Base-by-base conservation (phyloP, 129 eudicot genomes). In the Tanacetum coccineum region DNA sequence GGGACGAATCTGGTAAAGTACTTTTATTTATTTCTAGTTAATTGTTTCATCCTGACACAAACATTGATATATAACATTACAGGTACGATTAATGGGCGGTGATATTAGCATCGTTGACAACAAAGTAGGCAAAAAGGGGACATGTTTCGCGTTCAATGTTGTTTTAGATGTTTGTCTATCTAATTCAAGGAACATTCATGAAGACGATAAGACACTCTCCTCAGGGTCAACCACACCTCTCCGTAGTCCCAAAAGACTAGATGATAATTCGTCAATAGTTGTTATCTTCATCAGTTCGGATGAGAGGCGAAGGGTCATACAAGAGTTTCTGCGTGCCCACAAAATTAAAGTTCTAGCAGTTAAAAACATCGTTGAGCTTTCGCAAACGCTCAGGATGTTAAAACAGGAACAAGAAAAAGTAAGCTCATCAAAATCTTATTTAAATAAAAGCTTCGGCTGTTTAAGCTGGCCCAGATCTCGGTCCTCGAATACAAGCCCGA, bases 21-120 rank as follows among this genome's bases (percentile, higher is more conserved):
- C 42, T 8, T 2, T 36, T 36, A 0, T 6, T 7, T 36, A 7
- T 8, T 36, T 36, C 6, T n/a, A n/a, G 54, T 49, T 14, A 49
- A 13, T 17, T 20, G 21, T 9, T 22, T 26, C 11, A 65, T 13
- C 22, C 60, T 15, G 12, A 66, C 58, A 46, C 7, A 42, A 30
- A 45, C 14, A 56, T 8, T 48, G 59, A 28, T 3, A 3, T 58
- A 32, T 28, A 6, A 48, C 13, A 18, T 18, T 75, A 2, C 71
- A 89, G 97, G 97, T 90, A 19, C 77, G 83, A 13, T 50, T 92
- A 63, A 87, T 92, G 96, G 96, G 95, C 0, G 98, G 98, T 56
- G 98, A 92, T 21, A 92, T 92, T 67, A 68, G 71, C 44, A 83
- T 92, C 36, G 77, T 83, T 57, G 91, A 88, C 70, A 92, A 88